Evolutionary conservation across 2,329 filamentous ascomycete genomes (phyloP).

Genomic region (Sporothrix sp.): DNA sequence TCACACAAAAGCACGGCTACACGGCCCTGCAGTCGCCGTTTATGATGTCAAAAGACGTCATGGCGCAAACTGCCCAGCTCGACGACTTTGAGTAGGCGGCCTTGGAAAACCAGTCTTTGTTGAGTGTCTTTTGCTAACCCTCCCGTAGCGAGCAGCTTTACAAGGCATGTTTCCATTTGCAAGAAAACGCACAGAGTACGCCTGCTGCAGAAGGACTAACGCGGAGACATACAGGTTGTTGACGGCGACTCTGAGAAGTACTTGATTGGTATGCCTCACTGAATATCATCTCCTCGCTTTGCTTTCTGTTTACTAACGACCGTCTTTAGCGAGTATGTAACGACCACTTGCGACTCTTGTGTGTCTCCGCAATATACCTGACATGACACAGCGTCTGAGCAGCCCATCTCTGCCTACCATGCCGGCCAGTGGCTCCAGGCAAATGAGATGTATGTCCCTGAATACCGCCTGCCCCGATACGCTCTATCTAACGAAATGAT

Average conservation of each 20-base stretch:
- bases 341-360: too few relatives aligned
- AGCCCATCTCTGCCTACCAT: constrained; percentile 88
- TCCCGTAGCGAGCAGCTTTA: constrained; percentile 72
- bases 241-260: constrained; percentile 84
- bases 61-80: constrained; percentile 96
- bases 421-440: constrained; percentile 85
- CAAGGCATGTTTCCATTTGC: constrained; percentile 44
- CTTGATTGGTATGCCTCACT: constrained; percentile 45
- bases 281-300: neutral
- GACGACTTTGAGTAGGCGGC: constrained; percentile 67
- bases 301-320: neutral
- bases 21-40: constrained; percentile 77
- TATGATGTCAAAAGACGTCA: constrained; percentile 89
- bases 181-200: too few relatives aligned
- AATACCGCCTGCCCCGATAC: too few relatives aligned
- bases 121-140: neutral
- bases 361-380: neutral
- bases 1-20: constrained; percentile 64
- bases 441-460: constrained; percentile 51
- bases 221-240: constrained; percentile 43
- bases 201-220: too few relatives aligned
- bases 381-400: constrained; percentile 52
- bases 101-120: neutral
- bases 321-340: constrained; percentile 14
- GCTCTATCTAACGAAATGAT: neutral